phyloP scores from a whole-genome alignment of 768 basidiomycete species.

The Phallus indusiatus region DNA sequence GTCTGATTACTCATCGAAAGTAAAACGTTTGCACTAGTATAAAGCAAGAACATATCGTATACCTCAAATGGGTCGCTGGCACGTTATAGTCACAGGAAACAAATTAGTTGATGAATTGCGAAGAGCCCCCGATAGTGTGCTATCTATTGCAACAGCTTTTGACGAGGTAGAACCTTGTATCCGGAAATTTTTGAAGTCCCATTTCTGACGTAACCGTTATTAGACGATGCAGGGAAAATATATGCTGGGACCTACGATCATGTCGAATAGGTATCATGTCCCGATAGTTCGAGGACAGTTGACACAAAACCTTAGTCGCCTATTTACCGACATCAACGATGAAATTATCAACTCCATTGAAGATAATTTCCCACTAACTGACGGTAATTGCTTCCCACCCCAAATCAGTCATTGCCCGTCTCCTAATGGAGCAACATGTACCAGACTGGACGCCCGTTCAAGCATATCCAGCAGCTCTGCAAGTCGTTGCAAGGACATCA shows the following conservation, averaged over 20 bases:
- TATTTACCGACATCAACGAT: constrained; percentile 33
- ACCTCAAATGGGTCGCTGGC: constrained; percentile 33
- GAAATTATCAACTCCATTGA: constrained; percentile 34
- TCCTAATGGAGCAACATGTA: background rate
- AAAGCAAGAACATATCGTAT: constrained; percentile 31
- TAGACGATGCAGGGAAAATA: constrained; percentile 30
- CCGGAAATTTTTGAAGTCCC: background rate
- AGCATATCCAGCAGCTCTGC: background rate
- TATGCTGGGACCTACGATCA: constrained; percentile 26
- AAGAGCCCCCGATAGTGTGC: constrained; percentile 26
- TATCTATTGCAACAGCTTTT: constrained; percentile 25
- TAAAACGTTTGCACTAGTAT: background rate
- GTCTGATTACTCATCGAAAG: background rate
- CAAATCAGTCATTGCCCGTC: background rate
- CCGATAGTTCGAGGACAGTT: constrained; percentile 21
- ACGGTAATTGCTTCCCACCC: constrained; percentile 6
- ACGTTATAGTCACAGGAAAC: constrained; percentile 25
- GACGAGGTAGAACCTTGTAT: constrained; percentile 23
- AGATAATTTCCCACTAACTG: constrained; percentile 24
- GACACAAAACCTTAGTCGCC: constrained; percentile 27
- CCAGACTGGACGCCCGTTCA: constrained; percentile 1
- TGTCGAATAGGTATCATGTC: constrained; percentile 22
- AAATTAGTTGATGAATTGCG: constrained; percentile 40
- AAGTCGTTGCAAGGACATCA: background rate
- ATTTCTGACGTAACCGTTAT: background rate